Percentiles rank a stretch among this genome's conserved stretches.
Conservation (phyloP, 2,329 filamentous ascomycete genomes). For the Plenodomus biglobosus region DNA sequence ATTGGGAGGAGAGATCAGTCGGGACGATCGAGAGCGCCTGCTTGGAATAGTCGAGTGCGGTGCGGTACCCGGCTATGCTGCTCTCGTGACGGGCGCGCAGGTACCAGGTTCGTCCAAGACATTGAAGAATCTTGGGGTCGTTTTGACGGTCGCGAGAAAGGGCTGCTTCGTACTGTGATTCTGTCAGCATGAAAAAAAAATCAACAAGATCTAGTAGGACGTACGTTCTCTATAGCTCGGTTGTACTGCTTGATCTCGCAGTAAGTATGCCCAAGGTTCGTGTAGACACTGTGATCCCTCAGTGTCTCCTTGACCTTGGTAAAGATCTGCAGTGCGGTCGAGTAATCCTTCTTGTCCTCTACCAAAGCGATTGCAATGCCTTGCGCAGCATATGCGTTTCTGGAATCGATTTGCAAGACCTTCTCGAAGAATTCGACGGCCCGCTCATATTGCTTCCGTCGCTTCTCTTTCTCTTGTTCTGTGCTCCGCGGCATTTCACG, state of each 20-base stretch:
- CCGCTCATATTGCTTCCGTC: constrained; percentile 81
- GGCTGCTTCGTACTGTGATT: constrained; percentile 73
- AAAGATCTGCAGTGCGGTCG: constrained; percentile 80
- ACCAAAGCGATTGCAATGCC: constrained; percentile 92
- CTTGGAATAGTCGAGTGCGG: constrained; percentile 63
- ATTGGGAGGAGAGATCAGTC: constrained; percentile 87
- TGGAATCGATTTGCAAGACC: constrained; percentile 88
- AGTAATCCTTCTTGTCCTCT: constrained; percentile 90
- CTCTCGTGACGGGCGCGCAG: constrained; percentile 73
- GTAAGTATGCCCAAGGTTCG: constrained; percentile 93
- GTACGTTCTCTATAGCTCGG: constrained; percentile 80
- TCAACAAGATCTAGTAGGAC: constrained; percentile 13
- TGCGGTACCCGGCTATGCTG: constrained; percentile 63
- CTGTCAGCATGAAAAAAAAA: constrained; percentile 16
- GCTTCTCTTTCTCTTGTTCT: constrained; percentile 87
- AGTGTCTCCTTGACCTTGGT: constrained; percentile 88
- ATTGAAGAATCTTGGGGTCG: constrained; percentile 79
- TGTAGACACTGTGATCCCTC: constrained; percentile 81
- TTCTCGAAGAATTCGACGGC: constrained; percentile 99
- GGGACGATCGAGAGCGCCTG: constrained; percentile 76
- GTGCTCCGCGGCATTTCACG: constrained; percentile 92
- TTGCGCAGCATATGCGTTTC: constrained; percentile 94
- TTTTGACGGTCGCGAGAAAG: constrained; percentile 76
- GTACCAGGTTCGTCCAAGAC: constrained; percentile 84
- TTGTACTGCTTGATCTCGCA: constrained; percentile 86